Evolutionary conservation across 2,329 filamentous ascomycete species (phyloP).

Genomic region (Graphilbum ipis-grandicollis): DNA sequence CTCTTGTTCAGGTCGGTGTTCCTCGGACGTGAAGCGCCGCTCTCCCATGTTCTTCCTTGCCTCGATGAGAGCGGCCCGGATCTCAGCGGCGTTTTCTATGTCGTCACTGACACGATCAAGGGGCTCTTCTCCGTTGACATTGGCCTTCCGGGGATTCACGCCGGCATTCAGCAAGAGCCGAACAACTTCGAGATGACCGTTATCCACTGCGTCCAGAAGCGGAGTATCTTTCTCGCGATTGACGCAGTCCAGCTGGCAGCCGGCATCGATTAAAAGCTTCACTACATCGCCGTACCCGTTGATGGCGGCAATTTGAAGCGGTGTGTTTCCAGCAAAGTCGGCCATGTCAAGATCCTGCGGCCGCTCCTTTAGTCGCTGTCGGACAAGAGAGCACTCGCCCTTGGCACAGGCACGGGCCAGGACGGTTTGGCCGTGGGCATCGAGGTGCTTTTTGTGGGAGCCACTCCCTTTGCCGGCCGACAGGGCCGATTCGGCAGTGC

Average conservation of each 20-base stretch:
- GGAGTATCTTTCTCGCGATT: slow-evolving; percentile 82
- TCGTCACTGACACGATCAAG: slow-evolving; percentile 66
- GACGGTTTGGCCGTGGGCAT: slow-evolving; percentile 81
- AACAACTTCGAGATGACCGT: slow-evolving; percentile 79
- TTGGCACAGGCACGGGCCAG: slow-evolving; percentile 80
- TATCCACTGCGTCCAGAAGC: slow-evolving; percentile 89
- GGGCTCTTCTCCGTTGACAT: slow-evolving; percentile 83
- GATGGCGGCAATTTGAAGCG: slow-evolving; percentile 80
- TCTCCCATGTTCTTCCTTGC: slow-evolving; percentile 38
- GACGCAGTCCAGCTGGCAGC: slow-evolving; percentile 66
- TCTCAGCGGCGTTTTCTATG: slow-evolving; percentile 61
- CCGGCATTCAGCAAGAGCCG: slow-evolving; percentile 69
- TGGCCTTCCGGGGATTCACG: slow-evolving; percentile 80
- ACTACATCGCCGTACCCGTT: slow-evolving; percentile 80
- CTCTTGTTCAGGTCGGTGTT: slow-evolving; percentile 34
- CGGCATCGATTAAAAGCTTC: slow-evolving; percentile 65
- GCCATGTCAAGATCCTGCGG: slow-evolving; percentile 78
- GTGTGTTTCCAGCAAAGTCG: slow-evolving; percentile 93
- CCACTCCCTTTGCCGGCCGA: slow-evolving; percentile 49
- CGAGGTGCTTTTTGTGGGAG: slow-evolving; percentile 70
- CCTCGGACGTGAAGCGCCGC: slow-evolving; percentile 38
- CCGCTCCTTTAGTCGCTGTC: slow-evolving; percentile 55
- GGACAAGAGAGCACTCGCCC: slow-evolving; percentile 66
- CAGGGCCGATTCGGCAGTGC: slow-evolving; percentile 39
- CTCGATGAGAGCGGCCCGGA: slow-evolving; percentile 49